Conservation (phyloP, 306 rosid genomes). For the Castanea mollissima region DNA sequence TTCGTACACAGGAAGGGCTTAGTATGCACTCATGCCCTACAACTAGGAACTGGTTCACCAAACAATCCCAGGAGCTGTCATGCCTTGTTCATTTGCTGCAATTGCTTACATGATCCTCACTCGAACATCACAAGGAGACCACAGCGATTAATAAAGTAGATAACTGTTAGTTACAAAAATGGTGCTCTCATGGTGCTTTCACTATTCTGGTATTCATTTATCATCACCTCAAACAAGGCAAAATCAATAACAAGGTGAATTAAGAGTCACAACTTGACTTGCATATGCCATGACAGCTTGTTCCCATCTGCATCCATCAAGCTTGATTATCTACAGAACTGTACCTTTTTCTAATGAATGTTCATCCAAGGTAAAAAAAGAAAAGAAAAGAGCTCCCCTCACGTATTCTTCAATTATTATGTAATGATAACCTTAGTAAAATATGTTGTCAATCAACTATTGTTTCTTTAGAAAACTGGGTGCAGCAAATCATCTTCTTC, state of each 20-base stretch:
- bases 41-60: no score
- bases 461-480: constrained; percentile 31
- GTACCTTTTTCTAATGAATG: neutral
- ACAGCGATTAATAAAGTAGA: neutral
- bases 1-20: no score
- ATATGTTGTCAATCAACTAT: neutral
- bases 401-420: neutral
- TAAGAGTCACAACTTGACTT: neutral
- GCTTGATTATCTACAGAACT: neutral
- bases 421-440: neutral
- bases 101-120: no score
- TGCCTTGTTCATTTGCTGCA: no score
- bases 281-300: neutral
- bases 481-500: constrained; percentile 39
- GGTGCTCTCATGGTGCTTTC: neutral
- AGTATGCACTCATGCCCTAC: no score
- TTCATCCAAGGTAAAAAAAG: neutral
- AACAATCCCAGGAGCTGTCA: no score
- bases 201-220: neutral
- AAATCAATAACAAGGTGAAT: neutral
- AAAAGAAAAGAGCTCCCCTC: neutral
- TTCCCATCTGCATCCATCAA: neutral
- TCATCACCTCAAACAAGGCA: neutral
- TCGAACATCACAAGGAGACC: neutral
- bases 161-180: neutral